Base-by-base conservation (phyloP, 192 early-diverging fungal species). In the Jimgerdemannia lactiflua region DNA sequence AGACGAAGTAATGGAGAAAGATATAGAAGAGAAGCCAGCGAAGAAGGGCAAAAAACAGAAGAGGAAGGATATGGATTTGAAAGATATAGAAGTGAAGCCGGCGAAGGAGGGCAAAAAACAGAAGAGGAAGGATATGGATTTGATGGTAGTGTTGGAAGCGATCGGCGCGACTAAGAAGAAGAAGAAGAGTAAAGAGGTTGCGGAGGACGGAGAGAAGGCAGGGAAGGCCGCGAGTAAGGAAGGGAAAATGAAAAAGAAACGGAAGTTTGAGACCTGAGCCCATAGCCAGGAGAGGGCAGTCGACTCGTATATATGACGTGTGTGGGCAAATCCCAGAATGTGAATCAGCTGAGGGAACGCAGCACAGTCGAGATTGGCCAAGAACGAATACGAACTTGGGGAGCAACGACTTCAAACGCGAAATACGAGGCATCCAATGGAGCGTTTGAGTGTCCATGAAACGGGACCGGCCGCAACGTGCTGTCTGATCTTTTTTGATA, bases 121-220 rank as follows among this genome's bases (percentile, higher is more conserved):
- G 78, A 83, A 85, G 67, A 82, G 82, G 71, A 64, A 80, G 1
- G 79, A 80, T 20, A 88, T 87, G 70, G 85, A 86, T 65, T 72
- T 91, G 41, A 83, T 68, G 4, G 78, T 74, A 59, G 87, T 91
- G 7, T 67, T 91, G 74, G 83, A 85, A 40, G 88, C 88, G 3
- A 87, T 91, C 69, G 80, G 83, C 14, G 86, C 86, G 2, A 89
- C 85, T 43, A 86, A 86, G 75, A 78, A 84, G 77, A 80, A 83
- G 75, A 79, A 86, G 75, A 83, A 85, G 79, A 67, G 74, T n/a
- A 80, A 86, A 75, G 71, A 65, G 70, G 43, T 54, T 43, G 42
- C n/a, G 40, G 69, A 84, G 80, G 67, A 77, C 78, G 8, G 78
- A 85, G 49, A 59, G 6, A 29, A 29, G 29, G 49, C 14, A 14